Percentiles rank a stretch among this genome's conserved stretches.
Conservation (phyloP, 345 rosid species). For the Lumnitzera racemosa region DNA sequence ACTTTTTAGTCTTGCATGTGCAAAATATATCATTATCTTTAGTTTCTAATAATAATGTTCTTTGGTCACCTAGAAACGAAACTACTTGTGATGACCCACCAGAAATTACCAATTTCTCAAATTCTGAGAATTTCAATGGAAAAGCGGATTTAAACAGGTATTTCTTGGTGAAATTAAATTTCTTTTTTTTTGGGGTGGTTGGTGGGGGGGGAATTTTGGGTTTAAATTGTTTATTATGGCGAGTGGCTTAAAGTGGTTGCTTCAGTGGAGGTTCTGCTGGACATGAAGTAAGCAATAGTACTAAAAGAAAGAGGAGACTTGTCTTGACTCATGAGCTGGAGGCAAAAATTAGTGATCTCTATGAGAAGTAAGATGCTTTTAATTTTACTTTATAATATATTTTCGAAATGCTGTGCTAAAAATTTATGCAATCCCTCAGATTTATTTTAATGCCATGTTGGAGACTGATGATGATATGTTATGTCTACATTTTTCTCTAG, state of each 20-base stretch:
- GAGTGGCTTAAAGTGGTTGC: conserved; percentile 16
- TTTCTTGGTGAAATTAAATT: not conserved
- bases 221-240: too few species aligned
- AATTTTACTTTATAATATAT: not conserved
- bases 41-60: not conserved
- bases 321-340: conserved; percentile 54
- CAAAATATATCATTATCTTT: not conserved
- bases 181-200: not conserved
- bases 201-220: too few species aligned
- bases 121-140: conserved; percentile 8
- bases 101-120: conserved; percentile 11
- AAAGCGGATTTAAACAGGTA: conserved; percentile 17
- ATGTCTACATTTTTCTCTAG: too few species aligned
- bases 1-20: too few species aligned
- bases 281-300: conserved; percentile 27
- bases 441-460: not conserved
- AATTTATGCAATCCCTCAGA: too few species aligned
- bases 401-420: not conserved
- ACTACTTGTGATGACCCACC: conserved; percentile 12
- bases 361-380: conserved; percentile 39
- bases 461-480: too few species aligned
- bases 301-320: conserved; percentile 56
- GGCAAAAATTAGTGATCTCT: conserved; percentile 52
- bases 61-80: conserved; percentile 12
- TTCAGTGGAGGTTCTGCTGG: conserved; percentile 35